Base-by-base conservation (phyloP, 495 filamentous ascomycete genomes). In the Podospora australis region DNA sequence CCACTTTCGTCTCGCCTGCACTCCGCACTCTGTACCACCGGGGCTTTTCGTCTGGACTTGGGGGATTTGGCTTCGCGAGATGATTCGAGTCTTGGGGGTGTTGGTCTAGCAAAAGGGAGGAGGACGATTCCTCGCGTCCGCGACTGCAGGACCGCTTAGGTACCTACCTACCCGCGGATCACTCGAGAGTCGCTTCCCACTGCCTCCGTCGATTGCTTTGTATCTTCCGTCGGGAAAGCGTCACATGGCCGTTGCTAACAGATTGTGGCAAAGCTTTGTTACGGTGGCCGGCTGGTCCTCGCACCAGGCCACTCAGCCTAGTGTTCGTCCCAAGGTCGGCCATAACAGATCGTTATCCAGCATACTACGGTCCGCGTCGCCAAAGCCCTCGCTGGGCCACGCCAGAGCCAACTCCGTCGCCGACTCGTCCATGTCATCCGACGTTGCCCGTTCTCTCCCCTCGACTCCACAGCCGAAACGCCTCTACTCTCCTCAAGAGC, bases 241-340 rank as follows among this genome's bases (percentile, higher is more conserved):
- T 57, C 53, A 54, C 53, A 59, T 62, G 60, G 52, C 56, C 30
- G 39, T 50, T 29, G 44, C 70, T 70, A 63, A 71, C 57, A 52
- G 41, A 43, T 21, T 49, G 32, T 61, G 53, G 50, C 17, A 54
- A 61, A 78, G 75, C 50, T 69, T 77, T 53, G 65, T 75, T 50
- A 64, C 72, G 49, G 64, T 75, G 53, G 65, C 72, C 48, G 67
- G 71, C 48, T 77, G 74, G 74, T 68, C 72, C 47, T 67, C 73
- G 59, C 70, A 77, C 49, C 66, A 61, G 41, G 34, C 54, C 23
- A 16, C 28, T 11, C 44, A 56, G 16, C 32, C 60, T 39, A 64
- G 54, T 48, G 57, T 63, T 25, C 64, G 62, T 45, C 52, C 68
- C 22, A 53, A 50, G 59, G 62, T 71, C n/a, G 68, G 68, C 50